Percentiles rank a stretch among this genome's conserved stretches.
These are phyloP conservation scores for Clathrospora elynae DNA, from an alignment of 2,329 filamentous ascomycete species.

Conservation along the genomic window DNA sequence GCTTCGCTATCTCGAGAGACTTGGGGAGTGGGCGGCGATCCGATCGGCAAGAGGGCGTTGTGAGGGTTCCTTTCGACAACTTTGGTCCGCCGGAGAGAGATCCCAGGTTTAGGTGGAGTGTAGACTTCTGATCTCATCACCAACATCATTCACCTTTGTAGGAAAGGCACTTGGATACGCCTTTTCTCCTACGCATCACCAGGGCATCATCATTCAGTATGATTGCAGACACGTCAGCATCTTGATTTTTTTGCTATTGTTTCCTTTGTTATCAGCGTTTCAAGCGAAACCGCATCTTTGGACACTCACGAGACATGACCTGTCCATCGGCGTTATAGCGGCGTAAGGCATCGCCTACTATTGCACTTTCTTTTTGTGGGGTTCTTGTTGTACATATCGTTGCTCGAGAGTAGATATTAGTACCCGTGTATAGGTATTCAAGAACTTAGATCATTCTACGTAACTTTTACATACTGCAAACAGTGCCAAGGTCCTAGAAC, in stretches of 20 bases:
- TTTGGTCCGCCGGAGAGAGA: conserved; percentile 43
- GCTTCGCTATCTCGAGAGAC: conserved; percentile 25
- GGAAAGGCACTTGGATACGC: neutral
- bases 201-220: neutral
- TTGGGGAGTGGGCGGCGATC: no score
- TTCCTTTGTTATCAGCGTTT: neutral
- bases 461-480: no score
- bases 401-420: no score
- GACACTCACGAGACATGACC: no score
- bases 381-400: no score
- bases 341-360: no score
- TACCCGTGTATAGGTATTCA: no score
- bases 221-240: neutral
- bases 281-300: no score
- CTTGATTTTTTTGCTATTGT: neutral
- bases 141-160: neutral
- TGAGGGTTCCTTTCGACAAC: conserved; percentile 43
- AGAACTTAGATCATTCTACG: no score
- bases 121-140: conserved; percentile 45
- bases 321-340: no score
- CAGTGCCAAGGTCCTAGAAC: no score
- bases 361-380: no score
- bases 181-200: conserved; percentile 2
- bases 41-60: conserved; percentile 25
- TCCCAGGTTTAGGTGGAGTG: conserved; percentile 49